Base-by-base conservation (phyloP, 2,329 filamentous ascomycete species). In the Knoxdaviesia proteae region DNA sequence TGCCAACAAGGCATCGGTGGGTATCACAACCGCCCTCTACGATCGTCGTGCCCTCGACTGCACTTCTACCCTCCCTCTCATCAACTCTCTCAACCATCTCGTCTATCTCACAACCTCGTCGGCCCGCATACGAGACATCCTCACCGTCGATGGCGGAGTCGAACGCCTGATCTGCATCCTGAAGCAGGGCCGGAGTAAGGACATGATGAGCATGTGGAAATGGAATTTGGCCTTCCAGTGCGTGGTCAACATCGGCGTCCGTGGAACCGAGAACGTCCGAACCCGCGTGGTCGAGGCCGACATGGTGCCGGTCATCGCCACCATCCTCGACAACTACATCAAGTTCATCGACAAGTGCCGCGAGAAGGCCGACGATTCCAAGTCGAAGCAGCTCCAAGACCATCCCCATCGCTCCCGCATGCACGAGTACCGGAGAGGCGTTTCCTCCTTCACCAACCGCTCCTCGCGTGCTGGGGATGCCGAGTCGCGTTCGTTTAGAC, bases 141-240 rank as follows among this genome's bases (percentile, higher is more conserved):
- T 98, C 49, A 96, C 88, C 45, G 84, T 98, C 63, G 90, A 98
- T 80, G 90, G 90, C 61, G 90, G 90, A 48, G 90, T 98, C 59
- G 90, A 98, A 65, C 70, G 88, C 49, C 68, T 98, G 51, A 84
- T 98, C 57, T 94, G 86, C 71, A 94, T 98, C 56, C 74, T 98
- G 59, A 98, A 98, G 62, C 84, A 94, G 61, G 90, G 90, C 48
- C 74, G 90, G 56, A 94, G 84, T 63, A 92, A 87, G 61, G 88
- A 98, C 58, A 80, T 94, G 77, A 94, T 96, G 88, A 88, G 94
- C 59, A 94, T 94, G 83, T 98, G 90, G 90, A 96, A 96, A 63
- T 98, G 90, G 90, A 98, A 94, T 56, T 71, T 98, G 48, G 90
- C 90, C 42, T 98, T 98, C 60, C 90, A 96, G 61, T 98, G 90